Evolutionary conservation across 495 filamentous ascomycete genomes (phyloP).

Genomic region (Corynascus novoguineensis): DNA sequence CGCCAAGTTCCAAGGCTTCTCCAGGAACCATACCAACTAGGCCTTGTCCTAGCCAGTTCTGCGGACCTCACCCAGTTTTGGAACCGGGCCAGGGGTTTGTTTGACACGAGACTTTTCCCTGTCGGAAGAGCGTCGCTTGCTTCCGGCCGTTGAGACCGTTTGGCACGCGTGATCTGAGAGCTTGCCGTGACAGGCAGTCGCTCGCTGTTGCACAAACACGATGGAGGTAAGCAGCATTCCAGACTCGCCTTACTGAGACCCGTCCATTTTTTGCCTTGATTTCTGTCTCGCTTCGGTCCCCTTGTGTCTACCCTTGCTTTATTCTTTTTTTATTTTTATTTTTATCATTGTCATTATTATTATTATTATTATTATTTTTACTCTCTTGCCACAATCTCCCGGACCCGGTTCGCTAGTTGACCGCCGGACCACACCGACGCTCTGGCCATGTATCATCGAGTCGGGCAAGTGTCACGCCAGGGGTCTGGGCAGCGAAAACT

Average conservation of each 20-base stretch:
- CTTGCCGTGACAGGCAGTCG: not conserved
- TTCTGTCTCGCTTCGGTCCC: not conserved
- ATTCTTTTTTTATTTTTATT: too few relatives aligned
- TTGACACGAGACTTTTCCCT: conserved; percentile 13
- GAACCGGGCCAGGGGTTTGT: conserved; percentile 2
- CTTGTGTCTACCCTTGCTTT: not conserved
- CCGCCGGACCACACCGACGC: not conserved
- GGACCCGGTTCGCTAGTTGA: not conserved
- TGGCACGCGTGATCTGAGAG: not conserved
- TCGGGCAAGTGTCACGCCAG: conserved; percentile 10
- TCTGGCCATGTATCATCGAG: conserved; percentile 1
- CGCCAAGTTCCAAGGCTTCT: not conserved
- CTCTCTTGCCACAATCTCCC: not conserved
- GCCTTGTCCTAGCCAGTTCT: not conserved
- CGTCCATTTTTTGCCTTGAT: too few relatives aligned
- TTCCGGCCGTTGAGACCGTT: conserved; percentile 10
- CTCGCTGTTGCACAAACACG: conserved; percentile 8
- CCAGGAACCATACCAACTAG: not conserved
- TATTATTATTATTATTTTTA: too few relatives aligned
- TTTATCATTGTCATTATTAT: too few relatives aligned
- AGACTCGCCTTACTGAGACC: too few relatives aligned
- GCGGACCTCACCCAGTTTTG: conserved; percentile 7
- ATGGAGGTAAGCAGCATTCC: conserved; percentile 23
- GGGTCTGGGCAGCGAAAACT: conserved; percentile 1
- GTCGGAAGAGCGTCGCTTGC: not conserved